Evolutionary conservation across 2,329 filamentous ascomycete species (phyloP), one percentile per base, ranked within the genome.

Genomic region (Colletotrichum higginsianum): DNA sequence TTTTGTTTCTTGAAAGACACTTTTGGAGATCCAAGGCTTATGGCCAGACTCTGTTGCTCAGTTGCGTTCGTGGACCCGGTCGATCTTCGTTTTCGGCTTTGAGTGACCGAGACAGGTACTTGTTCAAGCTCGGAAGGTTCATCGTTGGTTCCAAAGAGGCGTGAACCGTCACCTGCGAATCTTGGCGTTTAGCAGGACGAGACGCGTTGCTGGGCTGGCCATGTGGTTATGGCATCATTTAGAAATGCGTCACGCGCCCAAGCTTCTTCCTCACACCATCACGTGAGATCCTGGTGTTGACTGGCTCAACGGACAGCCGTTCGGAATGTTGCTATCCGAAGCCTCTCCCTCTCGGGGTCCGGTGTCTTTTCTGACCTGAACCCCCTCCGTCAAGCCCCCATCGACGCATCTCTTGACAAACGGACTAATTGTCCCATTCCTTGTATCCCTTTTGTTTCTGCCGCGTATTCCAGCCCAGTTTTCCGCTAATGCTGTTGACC

Each of bases 391-490:
- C 35, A 38, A 38, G 35, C 35, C 35, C 35, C 23, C 26, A 44
- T 44, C 40, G 42, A 47, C 61, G 23, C 18, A 21, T 49, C 2
- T 40, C 30, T 26, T 35, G 44, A n/a, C 16, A 23, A 50, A 16
- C n/a, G 38, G 13, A 12, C 47, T 71, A 75, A 26, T 74, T 80
- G 11, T 84, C 81, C 86, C 86, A 89, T 73, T 84, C 80, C 78
- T 84, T 85, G 72, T 82, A 89, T 2, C 82, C 84, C 79, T 94
- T 95, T 80, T 95, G 93, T 81, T 92, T 91, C 82, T 94, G 91
- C 74, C 93, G 83, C 74, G 91, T 94, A 77, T 95, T 96, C 93
- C 93, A 96, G 42, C 93, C 92, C 76, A 96, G 81, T 80, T 94
- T 95, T 52, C 91, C 88, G 73, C 90, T 92, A 69, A 96, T 95